Base-by-base conservation (phyloP, 139 green algal species). In the Nannochloris sp. region DNA sequence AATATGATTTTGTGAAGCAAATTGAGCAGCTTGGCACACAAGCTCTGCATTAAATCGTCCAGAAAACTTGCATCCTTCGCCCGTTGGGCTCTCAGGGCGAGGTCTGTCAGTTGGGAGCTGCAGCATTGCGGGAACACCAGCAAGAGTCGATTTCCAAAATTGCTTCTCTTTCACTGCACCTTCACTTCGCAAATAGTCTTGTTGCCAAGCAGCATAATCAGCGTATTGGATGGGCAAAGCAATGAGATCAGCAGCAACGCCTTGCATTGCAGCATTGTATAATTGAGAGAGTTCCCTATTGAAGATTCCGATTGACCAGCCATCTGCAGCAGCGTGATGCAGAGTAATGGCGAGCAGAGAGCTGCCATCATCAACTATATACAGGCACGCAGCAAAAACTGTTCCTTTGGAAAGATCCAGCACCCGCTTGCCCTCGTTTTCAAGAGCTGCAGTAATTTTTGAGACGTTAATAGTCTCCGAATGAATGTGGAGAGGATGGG, bases 121-220 rank as follows among this genome's bases (percentile, higher is more conserved):
- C n/a, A n/a, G n/a, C n/a, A n/a, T n/a, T n/a, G n/a, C n/a, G n/a
- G n/a, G n/a, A n/a, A n/a, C n/a, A n/a, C n/a, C n/a, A n/a, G n/a
- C n/a, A n/a, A n/a, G n/a, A n/a, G n/a, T n/a, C n/a, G n/a, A n/a
- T n/a, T n/a, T n/a, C n/a, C n/a, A n/a, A n/a, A n/a, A n/a, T n/a
- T n/a, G n/a, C n/a, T n/a, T n/a, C n/a, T n/a, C n/a, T n/a, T n/a
- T n/a, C n/a, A n/a, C n/a, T n/a, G n/a, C n/a, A n/a, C n/a, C n/a
- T n/a, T n/a, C n/a, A n/a, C n/a, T n/a, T n/a, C n/a, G n/a, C n/a
- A n/a, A n/a, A n/a, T n/a, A n/a, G 6, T 45, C 10, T 10, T 6
- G 6, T 44, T 65, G 58, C 58, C 58, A 65, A 6, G 24, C 58
- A 25, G 29, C 58, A 53, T 30, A 65, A 14, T 65, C 58, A 29